These are phyloP conservation scores for Trapa bicornis DNA, from an alignment of 345 rosid genomes.

Conservation along the genomic window DNA sequence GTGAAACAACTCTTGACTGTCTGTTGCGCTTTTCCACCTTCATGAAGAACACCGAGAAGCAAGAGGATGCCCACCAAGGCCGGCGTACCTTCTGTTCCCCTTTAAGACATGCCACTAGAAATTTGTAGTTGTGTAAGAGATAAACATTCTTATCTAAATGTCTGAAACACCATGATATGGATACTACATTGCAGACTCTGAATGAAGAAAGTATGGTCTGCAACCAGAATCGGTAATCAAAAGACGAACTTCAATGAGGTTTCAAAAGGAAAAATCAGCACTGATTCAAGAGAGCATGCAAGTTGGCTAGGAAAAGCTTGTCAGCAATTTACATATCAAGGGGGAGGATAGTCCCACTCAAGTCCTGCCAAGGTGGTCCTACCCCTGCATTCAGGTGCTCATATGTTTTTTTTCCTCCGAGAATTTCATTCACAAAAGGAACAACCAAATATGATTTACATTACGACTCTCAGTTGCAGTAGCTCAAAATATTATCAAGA, in stretches of 20 bases:
- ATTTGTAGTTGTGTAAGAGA: neutral
- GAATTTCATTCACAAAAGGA: too few species aligned
- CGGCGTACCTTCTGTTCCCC: conserved; percentile 91
- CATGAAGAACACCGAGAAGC: conserved; percentile 66
- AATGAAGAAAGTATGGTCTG: neutral
- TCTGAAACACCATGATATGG: neutral
- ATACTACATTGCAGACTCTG: neutral
- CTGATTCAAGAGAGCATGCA: neutral
- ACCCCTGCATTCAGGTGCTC: neutral
- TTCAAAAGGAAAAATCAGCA: neutral
- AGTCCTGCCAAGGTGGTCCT: neutral
- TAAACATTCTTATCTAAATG: neutral
- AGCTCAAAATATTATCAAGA: too few species aligned
- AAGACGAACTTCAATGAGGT: neutral
- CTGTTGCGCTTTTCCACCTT: conserved; percentile 91
- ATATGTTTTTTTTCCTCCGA: too few species aligned
- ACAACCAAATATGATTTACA: too few species aligned
- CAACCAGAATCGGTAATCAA: neutral
- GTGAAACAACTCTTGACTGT: conserved; percentile 87
- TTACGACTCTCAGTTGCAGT: too few species aligned
- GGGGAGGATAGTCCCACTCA: neutral
- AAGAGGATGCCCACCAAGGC: conserved; percentile 99
- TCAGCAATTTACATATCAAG: neutral
- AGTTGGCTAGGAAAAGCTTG: neutral
- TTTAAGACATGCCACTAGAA: conserved; percentile 87